phyloP scores from a whole-genome alignment of 1,284 basidiomycete species.

The Ganoderma multipileum region DNA sequence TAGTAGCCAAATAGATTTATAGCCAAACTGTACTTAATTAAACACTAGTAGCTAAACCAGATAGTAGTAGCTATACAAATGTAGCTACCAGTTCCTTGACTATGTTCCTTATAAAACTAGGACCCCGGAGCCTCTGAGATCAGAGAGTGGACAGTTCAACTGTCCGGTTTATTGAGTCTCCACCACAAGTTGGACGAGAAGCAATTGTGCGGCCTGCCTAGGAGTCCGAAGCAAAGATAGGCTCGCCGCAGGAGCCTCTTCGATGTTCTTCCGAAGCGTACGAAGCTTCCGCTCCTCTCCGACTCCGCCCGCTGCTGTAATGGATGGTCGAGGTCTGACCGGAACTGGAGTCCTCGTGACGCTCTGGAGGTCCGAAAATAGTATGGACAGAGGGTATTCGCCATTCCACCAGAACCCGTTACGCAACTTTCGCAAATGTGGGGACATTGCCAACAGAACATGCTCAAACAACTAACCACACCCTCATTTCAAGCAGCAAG shows the following conservation, averaged over 20 bases:
- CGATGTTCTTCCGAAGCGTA: background rate
- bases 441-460: background rate
- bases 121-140: too few relatives aligned
- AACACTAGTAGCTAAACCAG: too few relatives aligned
- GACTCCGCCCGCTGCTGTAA: background rate
- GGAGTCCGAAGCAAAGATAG: background rate
- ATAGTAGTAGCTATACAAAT: too few relatives aligned
- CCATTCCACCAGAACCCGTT: background rate
- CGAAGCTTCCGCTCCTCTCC: constrained; percentile 1
- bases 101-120: too few relatives aligned
- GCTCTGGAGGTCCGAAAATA: background rate
- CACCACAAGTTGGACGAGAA: too few relatives aligned
- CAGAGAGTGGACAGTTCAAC: too few relatives aligned
- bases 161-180: too few relatives aligned
- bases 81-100: too few relatives aligned
- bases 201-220: background rate
- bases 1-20: too few relatives aligned
- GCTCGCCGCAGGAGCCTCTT: background rate
- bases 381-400: constrained; percentile 1
- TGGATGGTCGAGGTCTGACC: background rate
- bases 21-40: too few relatives aligned
- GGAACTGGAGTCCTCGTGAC: background rate
- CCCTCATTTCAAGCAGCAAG: background rate
- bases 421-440: background rate
- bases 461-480: constrained; percentile 1